Percentiles rank a stretch among this genome's conserved stretches.
Evolutionary conservation across 2,329 filamentous ascomycete genomes (phyloP).

Genomic region (Whalleya microplaca): DNA sequence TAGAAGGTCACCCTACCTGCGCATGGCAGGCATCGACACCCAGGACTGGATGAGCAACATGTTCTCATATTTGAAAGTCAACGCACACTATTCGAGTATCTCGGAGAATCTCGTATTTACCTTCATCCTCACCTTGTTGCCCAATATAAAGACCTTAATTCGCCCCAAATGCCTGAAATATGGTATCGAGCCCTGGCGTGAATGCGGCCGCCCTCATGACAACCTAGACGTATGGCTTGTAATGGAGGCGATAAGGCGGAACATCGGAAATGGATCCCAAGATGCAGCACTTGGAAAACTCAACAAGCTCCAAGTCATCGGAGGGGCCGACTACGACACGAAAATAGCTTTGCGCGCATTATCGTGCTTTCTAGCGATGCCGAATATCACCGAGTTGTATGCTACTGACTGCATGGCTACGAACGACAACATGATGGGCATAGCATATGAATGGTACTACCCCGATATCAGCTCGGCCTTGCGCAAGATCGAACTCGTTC

Average conservation of each 20-base stretch:
- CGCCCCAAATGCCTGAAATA: too few species aligned
- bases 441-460: constrained; percentile 15
- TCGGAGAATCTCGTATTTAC: too few species aligned
- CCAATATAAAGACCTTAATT: background rate
- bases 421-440: too few species aligned
- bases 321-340: background rate
- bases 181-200: too few species aligned
- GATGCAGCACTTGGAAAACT: constrained; percentile 1
- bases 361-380: constrained; percentile 7
- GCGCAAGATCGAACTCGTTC: constrained; percentile 8
- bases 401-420: too few species aligned
- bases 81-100: too few species aligned
- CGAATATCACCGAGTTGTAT: background rate
- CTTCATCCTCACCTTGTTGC: constrained; percentile 5
- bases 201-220: too few species aligned
- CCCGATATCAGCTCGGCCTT: constrained; percentile 9
- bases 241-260: constrained; percentile 6
- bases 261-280: background rate
- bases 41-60: constrained; percentile 6
- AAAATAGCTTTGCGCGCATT: background rate
- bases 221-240: background rate
- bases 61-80: background rate
- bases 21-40: background rate
- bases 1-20: constrained; percentile 8
- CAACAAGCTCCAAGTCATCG: too few species aligned